Evolutionary conservation across 768 basidiomycete genomes (phyloP).

Genomic region (Cubamyces lactineus): DNA sequence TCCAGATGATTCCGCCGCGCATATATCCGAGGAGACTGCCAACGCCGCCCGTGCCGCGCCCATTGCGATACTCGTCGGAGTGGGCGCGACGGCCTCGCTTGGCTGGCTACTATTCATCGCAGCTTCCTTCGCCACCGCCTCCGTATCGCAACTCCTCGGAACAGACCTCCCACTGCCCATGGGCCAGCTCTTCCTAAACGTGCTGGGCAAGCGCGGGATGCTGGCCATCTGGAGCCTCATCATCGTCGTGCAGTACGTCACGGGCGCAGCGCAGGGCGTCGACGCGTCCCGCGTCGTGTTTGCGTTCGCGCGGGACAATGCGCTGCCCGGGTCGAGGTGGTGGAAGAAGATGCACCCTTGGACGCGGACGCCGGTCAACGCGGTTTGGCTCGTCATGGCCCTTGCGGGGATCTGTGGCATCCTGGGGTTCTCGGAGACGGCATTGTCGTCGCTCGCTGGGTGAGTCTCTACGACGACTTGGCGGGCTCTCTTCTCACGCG

Average conservation of each 20-base stretch:
- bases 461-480: slow-evolving; percentile 34
- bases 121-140: slow-evolving; percentile 64
- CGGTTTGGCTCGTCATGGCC: slow-evolving; percentile 74
- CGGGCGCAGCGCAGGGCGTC: slow-evolving; percentile 73
- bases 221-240: slow-evolving; percentile 72
- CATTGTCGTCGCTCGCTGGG: slow-evolving; percentile 70
- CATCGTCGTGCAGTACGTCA: slow-evolving; percentile 72
- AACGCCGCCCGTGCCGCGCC: slow-evolving; percentile 68
- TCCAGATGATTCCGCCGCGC: slow-evolving; percentile 75
- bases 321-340: slow-evolving; percentile 70
- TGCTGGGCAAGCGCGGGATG: slow-evolving; percentile 72
- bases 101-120: slow-evolving; percentile 72
- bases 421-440: slow-evolving; percentile 66
- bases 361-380: slow-evolving; percentile 74
- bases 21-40: slow-evolving; percentile 73
- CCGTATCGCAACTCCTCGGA: slow-evolving; percentile 52
- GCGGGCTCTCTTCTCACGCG: background rate
- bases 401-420: slow-evolving; percentile 60
- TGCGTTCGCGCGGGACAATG: slow-evolving; percentile 75
- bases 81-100: slow-evolving; percentile 57
- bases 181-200: slow-evolving; percentile 71
- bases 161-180: slow-evolving; percentile 63
- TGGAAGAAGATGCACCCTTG: slow-evolving; percentile 63
- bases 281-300: slow-evolving; percentile 78
- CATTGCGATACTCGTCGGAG: slow-evolving; percentile 68